Base-by-base conservation (phyloP, 495 filamentous ascomycete species). In the Hyphodiscus hymeniophilus region DNA sequence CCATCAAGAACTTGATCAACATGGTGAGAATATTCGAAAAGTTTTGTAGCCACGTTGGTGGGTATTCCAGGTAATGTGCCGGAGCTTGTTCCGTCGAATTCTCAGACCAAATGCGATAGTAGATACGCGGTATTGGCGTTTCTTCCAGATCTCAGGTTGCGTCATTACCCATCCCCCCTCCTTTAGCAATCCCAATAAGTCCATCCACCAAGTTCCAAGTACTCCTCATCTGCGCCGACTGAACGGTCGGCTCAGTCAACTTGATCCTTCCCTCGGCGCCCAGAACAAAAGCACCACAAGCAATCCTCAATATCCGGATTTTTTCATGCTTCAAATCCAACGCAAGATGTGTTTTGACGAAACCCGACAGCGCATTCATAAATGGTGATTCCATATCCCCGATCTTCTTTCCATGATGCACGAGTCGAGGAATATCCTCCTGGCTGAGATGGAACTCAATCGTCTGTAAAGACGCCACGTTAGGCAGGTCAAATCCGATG, bases 241-340 rank as follows among this genome's bases (percentile, higher is more conserved):
- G 61, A 21, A 48, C 53, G 15, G 3, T 18, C 16, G 15, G 13
- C 26, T 59, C 63, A 60, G 71, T 65, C 15, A 80, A 44, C 61
- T 81, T 81, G 45, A 76, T 55, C 47, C 65, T 72, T 10, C 76
- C 59, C 7, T 78, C 76, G 6, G 51, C 60, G 3, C 71, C 73
- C 17, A 80, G 20, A 20, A 75, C 68, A 61, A 79, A 81, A 32
- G 67, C 70, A 16, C 69, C 70, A 56, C 72, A 77, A 2, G 73
- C 66, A 54, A 77, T 61, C 49, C 72, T 75, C 32, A 68, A 62
- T 10, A 80, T 51, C 0, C 66, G 62, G 15, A 79, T 65, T 50
- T 64, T 63, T n/a, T 66, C 54, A 33, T 63, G 51, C 31, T 67
- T 60, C 26, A 77, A 43, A 42, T 75, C 65, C 60, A 81, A 63